Evolutionary conservation across 225 moss, liverwort and hornwort genomes (phyloP).

Genomic region (Pseudisothecium myosuroides): DNA sequence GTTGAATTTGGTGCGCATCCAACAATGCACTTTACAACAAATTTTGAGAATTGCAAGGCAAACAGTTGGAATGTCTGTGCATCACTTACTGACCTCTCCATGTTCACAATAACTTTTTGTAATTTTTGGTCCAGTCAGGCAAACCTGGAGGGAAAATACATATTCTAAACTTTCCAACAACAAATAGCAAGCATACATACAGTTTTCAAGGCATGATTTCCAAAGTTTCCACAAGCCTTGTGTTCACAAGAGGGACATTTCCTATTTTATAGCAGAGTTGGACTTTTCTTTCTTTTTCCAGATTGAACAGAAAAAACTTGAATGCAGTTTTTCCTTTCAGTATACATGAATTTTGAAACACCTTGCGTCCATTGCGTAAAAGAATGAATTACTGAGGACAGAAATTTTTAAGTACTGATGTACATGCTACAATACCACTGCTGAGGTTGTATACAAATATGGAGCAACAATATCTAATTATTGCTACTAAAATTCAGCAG

Average conservation of each 20-base stretch:
- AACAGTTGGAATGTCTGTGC: not conserved
- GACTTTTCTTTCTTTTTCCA: not conserved
- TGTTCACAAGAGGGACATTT: not conserved
- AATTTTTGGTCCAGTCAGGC: no score
- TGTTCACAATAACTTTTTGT: not conserved
- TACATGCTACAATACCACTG: constrained; percentile 2
- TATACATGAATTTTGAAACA: not conserved
- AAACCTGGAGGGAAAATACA: not conserved
- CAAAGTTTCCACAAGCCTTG: not conserved
- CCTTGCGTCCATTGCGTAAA: not conserved
- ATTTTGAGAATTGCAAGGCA: not conserved
- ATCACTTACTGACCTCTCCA: not conserved
- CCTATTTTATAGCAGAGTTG: not conserved
- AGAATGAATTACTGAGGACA: constrained; percentile 2
- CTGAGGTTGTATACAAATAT: not conserved
- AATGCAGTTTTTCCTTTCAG: not conserved
- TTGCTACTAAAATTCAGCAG: constrained; percentile 69
- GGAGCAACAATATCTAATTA: not conserved
- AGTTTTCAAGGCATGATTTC: not conserved
- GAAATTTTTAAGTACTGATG: not conserved
- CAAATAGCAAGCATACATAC: not conserved
- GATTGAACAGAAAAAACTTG: not conserved
- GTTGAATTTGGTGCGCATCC: no score
- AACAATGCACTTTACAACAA: no score
- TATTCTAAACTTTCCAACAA: not conserved